Evolutionary conservation across 352 stramenopile genomes (phyloP), one percentile per base, ranked within the genome.

Genomic region (Pythium sukuiense): DNA sequence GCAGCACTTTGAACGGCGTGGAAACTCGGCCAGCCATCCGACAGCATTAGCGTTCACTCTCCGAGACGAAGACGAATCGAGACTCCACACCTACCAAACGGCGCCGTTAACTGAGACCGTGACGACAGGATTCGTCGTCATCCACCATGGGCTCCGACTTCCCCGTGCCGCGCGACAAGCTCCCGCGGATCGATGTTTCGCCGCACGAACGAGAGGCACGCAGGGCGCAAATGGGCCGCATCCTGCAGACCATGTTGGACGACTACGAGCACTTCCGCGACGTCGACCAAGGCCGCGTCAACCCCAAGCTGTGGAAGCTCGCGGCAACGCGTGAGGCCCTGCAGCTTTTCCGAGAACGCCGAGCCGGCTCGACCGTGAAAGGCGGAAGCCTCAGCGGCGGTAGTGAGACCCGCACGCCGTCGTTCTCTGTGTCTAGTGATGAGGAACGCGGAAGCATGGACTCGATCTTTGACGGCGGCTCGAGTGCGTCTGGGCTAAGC

Each of bases 61-160:
- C 20, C 20, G 20, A 24, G 20, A 24, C 20, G 35, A 14, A 43
- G 6, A 16, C 8, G 8, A 43, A 11, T 43, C 35, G 3, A 43
- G 35, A 43, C 4, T 16, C 35, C 8, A 11, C 3, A 43, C 7
- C 35, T 11, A 48, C 14, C 39, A 24, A 20, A 0, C 14, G 3
- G 16, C 6, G 4, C 6, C 39, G 7, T 48, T 48, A 48, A 48
- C 6, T 48, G 39, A 48, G 39, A 48, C 39, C 13, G 18, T 48
- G 18, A 24, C 39, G 39, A 24, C 39, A 24, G 4, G 39, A 48
- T 16, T 24, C 20, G 20, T 24, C 35, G 18, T 26, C 26, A 50
- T 37, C 29, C 52, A 49, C 52, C 45, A 71, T 71, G 72, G 74
- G 55, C 61, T 67, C 60, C 52, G 66, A 70, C 63, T 83, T 83